A percentile compares a stretch with the other conserved stretches of the same genome.
These are phyloP conservation scores for Wallacemonas sp. DNA, from an alignment of 208 protist genomes.

Conservation along the genomic window DNA sequence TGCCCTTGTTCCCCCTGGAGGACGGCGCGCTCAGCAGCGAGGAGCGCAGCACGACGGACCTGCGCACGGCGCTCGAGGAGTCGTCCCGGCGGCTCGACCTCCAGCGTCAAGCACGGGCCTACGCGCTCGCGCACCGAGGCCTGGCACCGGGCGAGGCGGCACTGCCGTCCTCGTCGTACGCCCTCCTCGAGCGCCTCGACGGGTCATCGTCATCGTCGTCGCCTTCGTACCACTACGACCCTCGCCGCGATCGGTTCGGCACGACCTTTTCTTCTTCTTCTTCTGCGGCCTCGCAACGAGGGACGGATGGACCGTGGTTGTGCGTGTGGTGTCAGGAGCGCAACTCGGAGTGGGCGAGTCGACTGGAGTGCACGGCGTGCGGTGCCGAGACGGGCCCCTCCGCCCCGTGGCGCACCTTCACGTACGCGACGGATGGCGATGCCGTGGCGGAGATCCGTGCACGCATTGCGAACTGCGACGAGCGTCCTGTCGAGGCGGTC, in stretches of 20 bases:
- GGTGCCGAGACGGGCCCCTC: slow-evolving; percentile 77
- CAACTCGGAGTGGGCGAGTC: slow-evolving; percentile 67
- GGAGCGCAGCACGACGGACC: slow-evolving; percentile 26
- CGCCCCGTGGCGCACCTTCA: slow-evolving; percentile 76
- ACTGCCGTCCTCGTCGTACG: slow-evolving; percentile 1
- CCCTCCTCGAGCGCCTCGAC: background rate
- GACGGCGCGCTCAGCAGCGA: background rate
- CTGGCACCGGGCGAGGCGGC: slow-evolving; percentile 15
- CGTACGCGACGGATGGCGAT: slow-evolving; percentile 55
- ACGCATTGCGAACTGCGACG: slow-evolving; percentile 59
- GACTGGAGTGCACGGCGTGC: slow-evolving; percentile 71
- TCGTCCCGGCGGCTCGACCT: slow-evolving; percentile 62
- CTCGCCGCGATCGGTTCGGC: background rate
- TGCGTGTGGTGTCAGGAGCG: slow-evolving; percentile 87
- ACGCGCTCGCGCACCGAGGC: slow-evolving; percentile 66
- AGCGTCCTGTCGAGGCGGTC: slow-evolving; percentile 69
- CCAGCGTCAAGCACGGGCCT: slow-evolving; percentile 59
- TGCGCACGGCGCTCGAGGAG: slow-evolving; percentile 74
- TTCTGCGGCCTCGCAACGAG: background rate
- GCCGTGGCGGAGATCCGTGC: slow-evolving; percentile 71
- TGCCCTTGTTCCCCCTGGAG: slow-evolving; percentile 31
- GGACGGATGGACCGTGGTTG: slow-evolving; percentile 57
- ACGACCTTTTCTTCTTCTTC: background rate
- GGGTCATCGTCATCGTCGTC: background rate
- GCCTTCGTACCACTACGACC: background rate